Base-by-base conservation (phyloP, 1,284 basidiomycete species). In the Meira nashicola region DNA sequence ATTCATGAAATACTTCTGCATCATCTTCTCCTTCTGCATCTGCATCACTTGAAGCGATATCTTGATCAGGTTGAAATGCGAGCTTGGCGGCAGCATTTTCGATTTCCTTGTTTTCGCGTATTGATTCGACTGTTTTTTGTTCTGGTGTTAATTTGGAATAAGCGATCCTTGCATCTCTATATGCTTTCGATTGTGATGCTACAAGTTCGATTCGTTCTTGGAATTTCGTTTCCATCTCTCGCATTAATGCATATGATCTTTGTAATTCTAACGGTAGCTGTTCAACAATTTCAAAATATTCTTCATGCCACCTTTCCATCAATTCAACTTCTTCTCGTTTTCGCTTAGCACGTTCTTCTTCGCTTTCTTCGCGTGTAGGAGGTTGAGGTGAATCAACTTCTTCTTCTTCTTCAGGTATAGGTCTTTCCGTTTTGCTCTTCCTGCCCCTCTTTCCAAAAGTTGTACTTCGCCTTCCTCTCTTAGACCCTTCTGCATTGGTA, bases 191-290 rank as follows among this genome's bases (percentile, higher is more conserved):
- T 11, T 17, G 25, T 1, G 40, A 37, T n/a, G 55, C 41, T 14
- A 37, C 17, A 11, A 25, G 25, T n/a, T 12, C n/a, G 10, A 56
- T 50, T 1, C 41, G 39, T 11, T 46, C 55, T 54, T 33, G 78
- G 55, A 85, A 83, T 73, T 90, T 88, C 62, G 85, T 82, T 68
- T 94, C 92, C 33, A 92, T 80, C 78, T 94, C 90, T n/a, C 84
- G 81, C 72, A 92, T 83, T 39, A 94, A 81, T 21, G 85, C 82
- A 77, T 87, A 88, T 59, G 89, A 87, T 40, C 92, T 83, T 71
- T 90, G 87, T 55, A 94, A 78, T 55, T 89, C 89, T 59, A 93
- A 80, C 1, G 92, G 91, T 5, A 94, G 79, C 77, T 92, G 90
- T 70, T 93, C 91, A 56, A 92, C 84, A 55, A 88, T 72, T 39